A percentile compares a stretch with the other conserved stretches of the same genome.
These are phyloP conservation scores for Batrachochytrium dendrobatidis DNA, from an alignment of 371 early-diverging fungal species.

Conservation along the genomic window DNA sequence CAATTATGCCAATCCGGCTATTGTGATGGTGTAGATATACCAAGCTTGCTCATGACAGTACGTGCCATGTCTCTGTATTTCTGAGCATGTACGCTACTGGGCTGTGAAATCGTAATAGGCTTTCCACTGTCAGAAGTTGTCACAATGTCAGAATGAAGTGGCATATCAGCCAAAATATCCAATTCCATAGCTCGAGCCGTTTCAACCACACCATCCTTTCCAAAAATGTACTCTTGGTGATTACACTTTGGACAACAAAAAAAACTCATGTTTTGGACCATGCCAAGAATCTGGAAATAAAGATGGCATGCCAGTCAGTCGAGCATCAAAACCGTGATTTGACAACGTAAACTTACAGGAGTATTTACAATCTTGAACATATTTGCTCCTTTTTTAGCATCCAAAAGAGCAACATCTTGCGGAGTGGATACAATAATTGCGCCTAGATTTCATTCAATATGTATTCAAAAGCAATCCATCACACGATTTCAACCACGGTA, in stretches of 20 bases:
- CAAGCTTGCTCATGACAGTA: conserved; percentile 41
- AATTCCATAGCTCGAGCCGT: conserved; percentile 59
- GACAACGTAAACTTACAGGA: conserved; percentile 49
- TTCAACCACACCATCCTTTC: conserved; percentile 50
- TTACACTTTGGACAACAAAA: conserved; percentile 77
- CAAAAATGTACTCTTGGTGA: conserved; percentile 73
- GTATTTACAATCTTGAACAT: conserved; percentile 79
- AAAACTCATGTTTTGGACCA: conserved; percentile 84
- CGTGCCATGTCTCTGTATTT: conserved; percentile 58
- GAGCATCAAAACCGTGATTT: background rate
- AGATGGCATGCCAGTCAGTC: background rate
- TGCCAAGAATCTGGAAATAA: conserved; percentile 68
- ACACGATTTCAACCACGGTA: background rate
- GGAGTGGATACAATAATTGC: conserved; percentile 86
- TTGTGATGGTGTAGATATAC: background rate
- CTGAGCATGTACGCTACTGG: conserved; percentile 52
- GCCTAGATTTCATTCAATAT: conserved; percentile 39
- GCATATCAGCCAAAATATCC: conserved; percentile 67
- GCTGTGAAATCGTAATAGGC: conserved; percentile 64
- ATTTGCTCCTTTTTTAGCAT: conserved; percentile 72
- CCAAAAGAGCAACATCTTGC: conserved; percentile 79
- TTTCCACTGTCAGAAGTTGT: conserved; percentile 65
- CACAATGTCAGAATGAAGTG: conserved; percentile 69
- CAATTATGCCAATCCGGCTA: too few species aligned
- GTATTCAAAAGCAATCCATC: background rate